A percentile compares a stretch with the other conserved stretches of the same genome.
These are phyloP conservation scores for Suhomyces bokatorum DNA, from an alignment of 1,139 yeast species.

Conservation along the genomic window DNA sequence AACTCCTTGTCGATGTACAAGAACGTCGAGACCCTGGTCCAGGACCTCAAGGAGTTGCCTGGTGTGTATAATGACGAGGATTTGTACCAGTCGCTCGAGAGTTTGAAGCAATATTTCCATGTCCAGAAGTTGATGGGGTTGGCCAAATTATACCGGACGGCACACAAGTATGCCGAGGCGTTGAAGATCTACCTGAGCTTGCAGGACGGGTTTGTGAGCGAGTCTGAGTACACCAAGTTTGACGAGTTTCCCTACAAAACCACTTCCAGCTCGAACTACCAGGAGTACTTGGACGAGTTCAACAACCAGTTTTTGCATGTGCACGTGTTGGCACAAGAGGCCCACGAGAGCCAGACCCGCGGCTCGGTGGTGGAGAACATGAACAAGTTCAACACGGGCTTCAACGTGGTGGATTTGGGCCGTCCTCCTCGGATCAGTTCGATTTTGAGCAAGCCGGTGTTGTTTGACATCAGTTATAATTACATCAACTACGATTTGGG, in stretches of 20 bases:
- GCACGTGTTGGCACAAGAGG: conserved; percentile 55
- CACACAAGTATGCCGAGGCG: conserved; percentile 52
- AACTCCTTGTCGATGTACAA: too few species aligned
- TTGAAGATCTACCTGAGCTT: conserved; percentile 52
- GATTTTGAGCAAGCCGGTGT: conserved; percentile 78
- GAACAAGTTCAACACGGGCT: conserved; percentile 43
- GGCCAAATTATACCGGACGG: conserved; percentile 55
- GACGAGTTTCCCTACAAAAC: conserved; percentile 42
- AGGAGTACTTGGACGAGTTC: conserved; percentile 29
- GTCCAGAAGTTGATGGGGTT: conserved; percentile 46
- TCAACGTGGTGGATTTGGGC: conserved; percentile 50
- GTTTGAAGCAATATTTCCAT: conserved; percentile 48
- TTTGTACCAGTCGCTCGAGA: conserved; percentile 53
- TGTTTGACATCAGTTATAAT: conserved; percentile 86
- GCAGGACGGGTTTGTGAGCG: conserved; percentile 19
- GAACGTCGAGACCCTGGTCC: conserved; percentile 47
- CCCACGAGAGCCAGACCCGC: conserved; percentile 21
- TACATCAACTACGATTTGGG: conserved; percentile 56
- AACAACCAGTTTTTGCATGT: conserved; percentile 35
- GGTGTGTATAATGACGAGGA: conserved; percentile 89
- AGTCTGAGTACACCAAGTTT: conserved; percentile 25
- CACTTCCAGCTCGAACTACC: conserved; percentile 36
- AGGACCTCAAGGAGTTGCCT: conserved; percentile 72
- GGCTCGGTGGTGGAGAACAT: conserved; percentile 49
- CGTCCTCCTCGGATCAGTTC: conserved; percentile 48